phyloP scores from a whole-genome alignment of 73 alveolate species.

The Effrenium voratum region DNA sequence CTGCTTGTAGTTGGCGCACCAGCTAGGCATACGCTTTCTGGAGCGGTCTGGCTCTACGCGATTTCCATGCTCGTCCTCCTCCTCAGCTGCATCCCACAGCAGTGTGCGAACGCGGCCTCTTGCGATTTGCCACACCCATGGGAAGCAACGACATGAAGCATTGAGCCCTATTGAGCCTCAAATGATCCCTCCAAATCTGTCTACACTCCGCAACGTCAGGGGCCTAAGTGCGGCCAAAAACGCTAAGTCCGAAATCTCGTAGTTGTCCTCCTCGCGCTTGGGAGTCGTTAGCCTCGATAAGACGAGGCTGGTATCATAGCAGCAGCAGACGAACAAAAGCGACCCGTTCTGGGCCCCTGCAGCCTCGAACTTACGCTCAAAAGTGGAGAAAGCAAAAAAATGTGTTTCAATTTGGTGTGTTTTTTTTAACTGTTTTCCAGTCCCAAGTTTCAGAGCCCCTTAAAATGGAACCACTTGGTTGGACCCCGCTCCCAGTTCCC shows the following conservation, averaged over 20 bases:
- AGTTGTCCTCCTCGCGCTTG: constrained; percentile 53
- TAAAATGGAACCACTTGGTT: too few species aligned
- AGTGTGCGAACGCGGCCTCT: background rate
- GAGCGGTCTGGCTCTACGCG: constrained; percentile 72
- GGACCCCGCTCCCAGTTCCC: too few species aligned
- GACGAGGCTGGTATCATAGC: too few species aligned
- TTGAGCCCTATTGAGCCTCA: background rate
- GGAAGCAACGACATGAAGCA: background rate
- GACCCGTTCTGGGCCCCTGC: too few species aligned
- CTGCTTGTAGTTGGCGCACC: constrained; percentile 44
- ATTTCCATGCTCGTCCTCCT: constrained; percentile 66
- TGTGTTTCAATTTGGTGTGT: too few species aligned
- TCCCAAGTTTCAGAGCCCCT: too few species aligned
- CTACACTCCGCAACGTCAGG: too few species aligned
- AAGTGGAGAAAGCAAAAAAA: too few species aligned
- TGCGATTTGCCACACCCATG: background rate
- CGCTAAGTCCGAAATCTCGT: constrained; percentile 50
- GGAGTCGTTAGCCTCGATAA: background rate
- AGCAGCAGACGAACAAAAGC: too few species aligned
- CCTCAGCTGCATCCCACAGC: background rate
- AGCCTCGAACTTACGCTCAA: too few species aligned
- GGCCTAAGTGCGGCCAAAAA: too few species aligned
- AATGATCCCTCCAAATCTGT: background rate
- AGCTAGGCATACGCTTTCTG: constrained; percentile 11
- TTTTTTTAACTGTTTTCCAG: too few species aligned